Conservation (phyloP, 192 early-diverging fungal genomes). For the Spizellomyces sp. region DNA sequence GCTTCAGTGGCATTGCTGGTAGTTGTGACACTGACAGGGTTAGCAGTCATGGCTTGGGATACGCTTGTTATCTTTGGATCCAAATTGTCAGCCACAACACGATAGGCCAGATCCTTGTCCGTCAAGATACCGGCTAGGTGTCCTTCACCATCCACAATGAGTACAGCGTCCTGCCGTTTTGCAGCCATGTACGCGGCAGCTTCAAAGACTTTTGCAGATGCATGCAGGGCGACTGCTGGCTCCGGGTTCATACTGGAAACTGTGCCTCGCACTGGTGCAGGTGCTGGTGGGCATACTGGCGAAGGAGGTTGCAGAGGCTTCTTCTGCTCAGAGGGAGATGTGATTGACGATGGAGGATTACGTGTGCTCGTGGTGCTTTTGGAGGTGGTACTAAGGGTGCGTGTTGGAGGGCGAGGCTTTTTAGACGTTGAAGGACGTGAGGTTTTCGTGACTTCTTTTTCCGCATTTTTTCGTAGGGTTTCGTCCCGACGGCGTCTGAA, state of each 20-base stretch:
- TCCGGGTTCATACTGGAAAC: conserved; percentile 81
- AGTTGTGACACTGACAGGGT: conserved; percentile 84
- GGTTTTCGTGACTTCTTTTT: conserved; percentile 38
- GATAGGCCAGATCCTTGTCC: conserved; percentile 95
- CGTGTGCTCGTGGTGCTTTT: not conserved
- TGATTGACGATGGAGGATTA: not conserved
- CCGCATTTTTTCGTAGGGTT: conserved; percentile 51
- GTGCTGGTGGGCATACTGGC: not conserved
- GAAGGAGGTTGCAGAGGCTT: not conserved
- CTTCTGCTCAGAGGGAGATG: too few species aligned
- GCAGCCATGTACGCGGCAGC: conserved; percentile 83
- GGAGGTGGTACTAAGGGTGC: not conserved
- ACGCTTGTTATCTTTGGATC: conserved; percentile 60
- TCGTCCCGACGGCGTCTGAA: conserved; percentile 42
- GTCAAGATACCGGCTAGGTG: conserved; percentile 95
- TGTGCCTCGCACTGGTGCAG: conserved; percentile 53
- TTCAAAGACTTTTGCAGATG: conserved; percentile 42
- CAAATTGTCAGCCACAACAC: conserved; percentile 81
- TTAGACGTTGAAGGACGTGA: not conserved
- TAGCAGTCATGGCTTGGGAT: conserved; percentile 86
- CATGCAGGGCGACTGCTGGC: conserved; percentile 70
- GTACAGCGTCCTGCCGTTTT: conserved; percentile 91
- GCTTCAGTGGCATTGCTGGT: conserved; percentile 47
- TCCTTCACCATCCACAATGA: conserved; percentile 92
- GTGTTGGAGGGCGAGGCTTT: not conserved